These are phyloP conservation scores for Tylopilus balloui DNA, from an alignment of 768 basidiomycete species.

Conservation along the genomic window DNA sequence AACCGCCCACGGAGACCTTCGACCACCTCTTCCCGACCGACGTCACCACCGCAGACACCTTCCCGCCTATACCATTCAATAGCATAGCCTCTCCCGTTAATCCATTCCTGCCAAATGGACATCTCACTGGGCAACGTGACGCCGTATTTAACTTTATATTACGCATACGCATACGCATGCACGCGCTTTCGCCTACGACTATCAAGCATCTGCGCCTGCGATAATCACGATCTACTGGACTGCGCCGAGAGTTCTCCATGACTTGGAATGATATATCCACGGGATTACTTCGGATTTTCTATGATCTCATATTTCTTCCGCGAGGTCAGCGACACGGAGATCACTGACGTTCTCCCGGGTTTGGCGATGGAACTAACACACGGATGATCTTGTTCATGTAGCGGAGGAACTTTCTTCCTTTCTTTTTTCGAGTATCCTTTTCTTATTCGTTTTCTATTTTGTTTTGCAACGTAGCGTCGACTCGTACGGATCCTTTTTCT, in stretches of 20 bases:
- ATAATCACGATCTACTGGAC: conserved; percentile 26
- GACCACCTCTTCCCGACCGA: conserved; percentile 12
- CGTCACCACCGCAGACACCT: conserved; percentile 32
- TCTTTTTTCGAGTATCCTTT: background rate
- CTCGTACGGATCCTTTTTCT: conserved; percentile 19
- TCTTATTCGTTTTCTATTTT: conserved; percentile 31
- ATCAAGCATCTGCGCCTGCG: conserved; percentile 19
- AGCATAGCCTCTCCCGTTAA: conserved; percentile 26
- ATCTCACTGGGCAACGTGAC: conserved; percentile 6
- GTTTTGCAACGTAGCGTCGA: conserved; percentile 22
- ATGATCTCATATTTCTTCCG: conserved; percentile 16
- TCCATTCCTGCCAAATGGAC: conserved; percentile 17
- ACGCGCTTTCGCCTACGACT: conserved; percentile 16
- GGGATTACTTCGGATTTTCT: conserved; percentile 20
- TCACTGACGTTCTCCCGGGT: conserved; percentile 1
- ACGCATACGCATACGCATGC: conserved; percentile 21
- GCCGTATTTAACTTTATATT: conserved; percentile 29
- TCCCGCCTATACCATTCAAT: conserved; percentile 33
- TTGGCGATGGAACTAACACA: conserved; percentile 23
- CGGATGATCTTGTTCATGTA: conserved; percentile 29
- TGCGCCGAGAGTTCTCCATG: conserved; percentile 17
- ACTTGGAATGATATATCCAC: conserved; percentile 27
- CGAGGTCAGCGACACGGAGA: conserved; percentile 9
- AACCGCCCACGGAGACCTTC: conserved; percentile 25
- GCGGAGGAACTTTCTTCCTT: conserved; percentile 11